Evolutionary conservation across 1,284 basidiomycete genomes (phyloP).

Genomic region (Ganoderma boninense): DNA sequence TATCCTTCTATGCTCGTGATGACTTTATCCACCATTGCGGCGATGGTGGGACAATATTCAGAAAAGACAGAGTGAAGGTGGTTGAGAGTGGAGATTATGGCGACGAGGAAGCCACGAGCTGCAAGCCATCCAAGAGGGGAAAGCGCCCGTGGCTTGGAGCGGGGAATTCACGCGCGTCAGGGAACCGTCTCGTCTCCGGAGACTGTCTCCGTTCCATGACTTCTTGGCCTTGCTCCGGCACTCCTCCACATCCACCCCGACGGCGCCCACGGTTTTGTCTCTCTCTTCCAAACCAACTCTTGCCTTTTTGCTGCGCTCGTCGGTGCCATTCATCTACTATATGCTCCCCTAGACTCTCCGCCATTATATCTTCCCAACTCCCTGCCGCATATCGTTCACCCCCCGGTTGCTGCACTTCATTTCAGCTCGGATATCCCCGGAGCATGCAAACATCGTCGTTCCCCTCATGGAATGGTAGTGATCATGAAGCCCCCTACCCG

Average conservation of each 20-base stretch:
- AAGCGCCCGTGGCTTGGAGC: too few relatives aligned
- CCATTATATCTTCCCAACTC: conserved; percentile 5
- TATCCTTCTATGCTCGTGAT: too few relatives aligned
- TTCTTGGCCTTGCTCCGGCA: conserved; percentile 19
- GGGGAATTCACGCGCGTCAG: conserved; percentile 22
- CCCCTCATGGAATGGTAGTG: conserved; percentile 16
- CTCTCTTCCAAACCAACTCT: background rate
- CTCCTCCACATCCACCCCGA: conserved; percentile 18
- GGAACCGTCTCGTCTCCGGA: background rate
- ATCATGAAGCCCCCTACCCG: conserved; percentile 7
- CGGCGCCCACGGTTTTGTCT: conserved; percentile 15
- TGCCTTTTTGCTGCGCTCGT: background rate
- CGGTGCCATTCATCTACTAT: conserved; percentile 15
- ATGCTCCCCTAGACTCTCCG: conserved; percentile 21
- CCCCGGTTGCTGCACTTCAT: background rate
- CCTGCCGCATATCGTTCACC: background rate
- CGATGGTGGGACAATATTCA: too few relatives aligned
- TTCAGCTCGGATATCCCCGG: background rate
- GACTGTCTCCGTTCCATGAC: conserved; percentile 12
- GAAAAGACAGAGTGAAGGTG: too few relatives aligned
- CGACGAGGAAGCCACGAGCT: too few relatives aligned
- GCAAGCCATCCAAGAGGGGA: too few relatives aligned
- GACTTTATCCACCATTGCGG: too few relatives aligned
- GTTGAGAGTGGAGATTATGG: too few relatives aligned
- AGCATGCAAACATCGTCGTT: conserved; percentile 21